A percentile compares a stretch with the other conserved stretches of the same genome.
Conservation (phyloP, 352 stramenopile genomes). For the Phytophthora chlamydospora region DNA sequence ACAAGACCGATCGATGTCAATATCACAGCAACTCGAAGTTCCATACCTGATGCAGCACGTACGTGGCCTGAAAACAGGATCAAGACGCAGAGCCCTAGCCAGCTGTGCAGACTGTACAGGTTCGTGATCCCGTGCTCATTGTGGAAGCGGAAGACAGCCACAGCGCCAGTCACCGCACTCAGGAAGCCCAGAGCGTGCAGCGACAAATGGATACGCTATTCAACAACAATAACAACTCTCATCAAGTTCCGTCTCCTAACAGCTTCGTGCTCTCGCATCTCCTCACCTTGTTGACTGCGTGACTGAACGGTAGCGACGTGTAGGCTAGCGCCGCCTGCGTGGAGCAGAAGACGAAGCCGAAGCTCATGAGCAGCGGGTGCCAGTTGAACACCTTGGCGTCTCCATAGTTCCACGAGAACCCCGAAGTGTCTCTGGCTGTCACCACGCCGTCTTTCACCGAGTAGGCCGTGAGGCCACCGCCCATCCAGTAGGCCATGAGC, state of each 20-base stretch:
- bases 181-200: constrained; percentile 72
- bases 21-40: neutral
- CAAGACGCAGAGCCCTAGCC: constrained; percentile 73
- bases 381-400: constrained; percentile 86
- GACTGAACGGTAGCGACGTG: constrained; percentile 68
- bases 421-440: constrained; percentile 48
- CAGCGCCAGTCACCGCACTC: constrained; percentile 56
- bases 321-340: constrained; percentile 71
- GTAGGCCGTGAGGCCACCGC: constrained; percentile 65
- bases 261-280: neutral
- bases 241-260: neutral
- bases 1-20: constrained; percentile 4
- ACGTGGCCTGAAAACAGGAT: constrained; percentile 62
- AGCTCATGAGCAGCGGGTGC: constrained; percentile 87
- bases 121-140: constrained; percentile 88
- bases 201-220: constrained; percentile 69
- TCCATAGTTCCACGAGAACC: constrained; percentile 71
- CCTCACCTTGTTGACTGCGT: constrained; percentile 68
- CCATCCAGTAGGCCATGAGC: constrained; percentile 82
- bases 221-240: constrained; percentile 10
- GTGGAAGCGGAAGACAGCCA: constrained; percentile 89
- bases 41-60: constrained; percentile 4
- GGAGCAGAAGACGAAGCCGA: constrained; percentile 85
- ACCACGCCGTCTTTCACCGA: constrained; percentile 48
- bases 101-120: constrained; percentile 89